Evolutionary conservation across 2,329 filamentous ascomycete genomes (phyloP), one percentile per base, ranked within the genome.

Genomic region (Atkinsonella hypoxylon): DNA sequence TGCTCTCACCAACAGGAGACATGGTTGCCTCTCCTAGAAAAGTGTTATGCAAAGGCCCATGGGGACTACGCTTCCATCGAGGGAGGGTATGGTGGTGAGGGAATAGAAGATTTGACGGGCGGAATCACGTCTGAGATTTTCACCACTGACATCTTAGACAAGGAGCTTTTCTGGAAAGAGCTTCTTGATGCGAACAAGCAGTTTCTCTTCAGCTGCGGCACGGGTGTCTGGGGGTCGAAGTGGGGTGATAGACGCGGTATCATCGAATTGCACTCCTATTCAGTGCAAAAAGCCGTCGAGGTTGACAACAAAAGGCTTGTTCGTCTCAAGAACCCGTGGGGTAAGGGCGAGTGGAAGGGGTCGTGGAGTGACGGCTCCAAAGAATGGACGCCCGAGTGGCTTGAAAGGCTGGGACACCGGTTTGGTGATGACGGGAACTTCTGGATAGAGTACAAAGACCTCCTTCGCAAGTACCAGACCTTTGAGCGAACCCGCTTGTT

Each of bases 311-410:
- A 77, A 55, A 76, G 83, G 2, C 69, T 89, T 1, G 70, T 89
- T 2, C 75, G 82, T 47, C 69, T 88, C 39, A 77, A 74, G 56
- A 93, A 93, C 58, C 88, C 88, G 0, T 93, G 87, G 87, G 88
- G 87, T 1, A 81, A 81, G 55, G 80, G 78, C 32, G 87, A 89
- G 65, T 93, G 87, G 87, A 85, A 79, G 31, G 88, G 88, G 1
- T 74, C 85, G 1, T 93, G 87, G 87, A 83, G 79, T 3, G 88
- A 93, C 60, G 88, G 88, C 0, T 88, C 84, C 7, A 85, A 87
- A 59, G 83, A 91, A 64, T 94, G 88, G 88, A 91, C 85, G 1
- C 74, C 85, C 0, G 82, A 89, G 57, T 88, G 84, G 78, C 81
- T 91, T 67, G 68, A 81, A 53, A 81, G 83, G 58, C 74, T 93